Conservation (phyloP, 116 monocot genomes). For the Cymodocea nodosa region DNA sequence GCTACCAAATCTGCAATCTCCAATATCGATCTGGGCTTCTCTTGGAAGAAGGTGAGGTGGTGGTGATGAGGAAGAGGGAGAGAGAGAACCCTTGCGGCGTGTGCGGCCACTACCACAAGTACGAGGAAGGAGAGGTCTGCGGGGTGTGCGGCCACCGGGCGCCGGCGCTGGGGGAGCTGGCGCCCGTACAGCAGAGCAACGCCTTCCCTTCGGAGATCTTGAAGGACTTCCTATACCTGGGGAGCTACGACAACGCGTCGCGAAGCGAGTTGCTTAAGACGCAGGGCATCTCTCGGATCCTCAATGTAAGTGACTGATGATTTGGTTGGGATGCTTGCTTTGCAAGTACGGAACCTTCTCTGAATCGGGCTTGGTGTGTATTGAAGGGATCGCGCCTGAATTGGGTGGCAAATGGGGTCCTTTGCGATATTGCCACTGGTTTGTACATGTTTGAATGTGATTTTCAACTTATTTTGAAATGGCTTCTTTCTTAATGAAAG, state of each 20-base stretch:
- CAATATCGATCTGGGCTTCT: too few species aligned
- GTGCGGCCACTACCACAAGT: slow-evolving; percentile 92
- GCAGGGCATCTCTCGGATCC: slow-evolving; percentile 68
- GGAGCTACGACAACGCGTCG: slow-evolving; percentile 94
- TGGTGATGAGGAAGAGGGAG: slow-evolving; percentile 82
- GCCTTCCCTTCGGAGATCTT: slow-evolving; percentile 84
- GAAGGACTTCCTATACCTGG: slow-evolving; percentile 70
- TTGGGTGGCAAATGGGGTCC: too few species aligned
- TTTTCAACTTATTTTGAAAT: too few species aligned
- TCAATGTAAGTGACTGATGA: slow-evolving; percentile 43
- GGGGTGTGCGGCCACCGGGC: slow-evolving; percentile 83
- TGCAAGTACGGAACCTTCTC: too few species aligned
- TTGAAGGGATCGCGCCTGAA: too few species aligned
- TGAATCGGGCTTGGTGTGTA: too few species aligned
- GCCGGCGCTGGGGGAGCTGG: slow-evolving; percentile 12
- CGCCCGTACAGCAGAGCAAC: slow-evolving; percentile 13
- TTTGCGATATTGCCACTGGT: too few species aligned
- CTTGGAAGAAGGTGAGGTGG: too few species aligned
- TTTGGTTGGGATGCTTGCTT: too few species aligned
- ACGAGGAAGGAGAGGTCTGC: slow-evolving; percentile 87
- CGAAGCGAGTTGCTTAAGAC: slow-evolving; percentile 84
- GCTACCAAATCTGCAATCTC: too few species aligned
- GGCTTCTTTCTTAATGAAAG: too few species aligned
- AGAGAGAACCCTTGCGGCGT: slow-evolving; percentile 91
- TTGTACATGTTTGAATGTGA: too few species aligned